Percentiles rank a stretch among this genome's conserved stretches.
Conservation (phyloP, 73 alveolate species). For the Paramecium pentaurelia region DNA sequence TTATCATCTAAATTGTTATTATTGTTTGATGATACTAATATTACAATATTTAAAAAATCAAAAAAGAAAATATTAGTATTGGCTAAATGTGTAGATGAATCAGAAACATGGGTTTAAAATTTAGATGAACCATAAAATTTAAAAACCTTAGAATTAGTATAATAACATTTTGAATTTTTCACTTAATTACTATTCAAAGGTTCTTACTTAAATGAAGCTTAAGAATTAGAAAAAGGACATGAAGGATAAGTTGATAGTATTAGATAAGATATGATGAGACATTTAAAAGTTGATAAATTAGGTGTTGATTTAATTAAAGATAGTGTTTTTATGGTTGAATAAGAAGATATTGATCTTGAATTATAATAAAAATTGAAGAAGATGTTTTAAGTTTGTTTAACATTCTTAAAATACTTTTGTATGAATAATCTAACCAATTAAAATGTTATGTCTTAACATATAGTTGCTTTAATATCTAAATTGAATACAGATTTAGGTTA, state of each 20-base stretch:
- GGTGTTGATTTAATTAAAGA: constrained; percentile 56
- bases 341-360: background rate
- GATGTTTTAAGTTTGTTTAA: constrained; percentile 35
- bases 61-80: constrained; percentile 25
- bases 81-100: constrained; percentile 55
- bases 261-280: constrained; percentile 56
- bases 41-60: constrained; percentile 1
- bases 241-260: constrained; percentile 32
- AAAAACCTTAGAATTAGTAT: background rate
- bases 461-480: background rate
- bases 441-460: constrained; percentile 26
- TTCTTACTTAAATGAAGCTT: constrained; percentile 3
- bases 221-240: constrained; percentile 5
- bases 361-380: background rate
- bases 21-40: constrained; percentile 50
- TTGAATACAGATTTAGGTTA: constrained; percentile 50
- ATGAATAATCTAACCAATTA: constrained; percentile 20
- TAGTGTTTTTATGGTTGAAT: constrained; percentile 42
- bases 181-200: constrained; percentile 42
- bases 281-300: constrained; percentile 38
- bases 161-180: constrained; percentile 20
- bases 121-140: constrained; percentile 25
- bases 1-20: constrained; percentile 8
- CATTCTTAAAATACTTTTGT: constrained; percentile 37
- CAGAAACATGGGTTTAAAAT: constrained; percentile 62